Evolutionary conservation across 2,329 filamentous ascomycete species (phyloP).

Genomic region (Incumbomyces delicatus): DNA sequence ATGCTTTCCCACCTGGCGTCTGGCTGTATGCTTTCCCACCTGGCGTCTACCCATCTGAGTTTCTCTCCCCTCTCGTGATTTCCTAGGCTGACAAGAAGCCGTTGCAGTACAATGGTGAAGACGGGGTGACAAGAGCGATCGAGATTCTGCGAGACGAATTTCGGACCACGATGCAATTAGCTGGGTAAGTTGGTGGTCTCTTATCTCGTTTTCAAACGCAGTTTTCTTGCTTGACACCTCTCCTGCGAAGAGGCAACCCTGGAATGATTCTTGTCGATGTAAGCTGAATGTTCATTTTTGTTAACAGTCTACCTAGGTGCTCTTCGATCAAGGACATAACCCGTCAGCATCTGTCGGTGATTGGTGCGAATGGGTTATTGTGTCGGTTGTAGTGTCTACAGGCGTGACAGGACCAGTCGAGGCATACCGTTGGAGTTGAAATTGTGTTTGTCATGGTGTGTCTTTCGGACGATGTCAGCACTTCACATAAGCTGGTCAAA

Average conservation of each 20-base stretch:
- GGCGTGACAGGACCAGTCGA: too few species aligned
- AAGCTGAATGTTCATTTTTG: too few species aligned
- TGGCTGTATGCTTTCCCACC: constrained; percentile 24
- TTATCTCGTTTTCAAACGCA: too few species aligned
- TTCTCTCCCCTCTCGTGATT: background rate
- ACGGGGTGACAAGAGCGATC: constrained; percentile 27
- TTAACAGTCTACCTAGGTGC: constrained; percentile 3
- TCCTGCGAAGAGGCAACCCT: too few species aligned
- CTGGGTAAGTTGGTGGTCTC: constrained; percentile 7
- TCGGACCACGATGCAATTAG: constrained; percentile 12
- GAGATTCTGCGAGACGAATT: constrained; percentile 26
- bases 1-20: constrained; percentile 28
- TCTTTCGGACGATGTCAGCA: too few species aligned
- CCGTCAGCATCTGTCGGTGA: background rate
- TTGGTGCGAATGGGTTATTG: background rate
- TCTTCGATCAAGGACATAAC: constrained; percentile 22
- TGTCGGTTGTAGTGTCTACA: background rate
- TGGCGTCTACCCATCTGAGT: too few species aligned
- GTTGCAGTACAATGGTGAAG: constrained; percentile 24
- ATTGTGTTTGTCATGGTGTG: too few species aligned
- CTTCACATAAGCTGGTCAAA: too few species aligned
- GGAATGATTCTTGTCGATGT: too few species aligned
- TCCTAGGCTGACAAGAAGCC: constrained; percentile 14
- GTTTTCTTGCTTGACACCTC: too few species aligned
- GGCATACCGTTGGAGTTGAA: too few species aligned